Evolutionary conservation across 2,329 filamentous ascomycete genomes (phyloP).

Genomic region (Talaromyces rugulosus): DNA sequence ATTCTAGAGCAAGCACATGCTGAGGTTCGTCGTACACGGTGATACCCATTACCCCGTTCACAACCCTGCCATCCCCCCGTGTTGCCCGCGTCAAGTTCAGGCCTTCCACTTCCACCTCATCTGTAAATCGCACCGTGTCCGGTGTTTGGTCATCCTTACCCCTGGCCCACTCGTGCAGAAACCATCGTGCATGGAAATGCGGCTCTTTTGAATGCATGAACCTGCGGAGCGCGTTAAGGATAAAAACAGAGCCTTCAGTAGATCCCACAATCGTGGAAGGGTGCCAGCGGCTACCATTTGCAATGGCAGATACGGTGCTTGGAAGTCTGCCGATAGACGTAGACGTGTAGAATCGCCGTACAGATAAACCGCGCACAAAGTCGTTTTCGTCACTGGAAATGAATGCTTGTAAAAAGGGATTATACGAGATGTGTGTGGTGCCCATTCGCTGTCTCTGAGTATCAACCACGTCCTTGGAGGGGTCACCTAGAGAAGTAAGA

Average conservation of each 20-base stretch:
- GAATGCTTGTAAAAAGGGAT: conserved; percentile 52
- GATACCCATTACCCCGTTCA: conserved; percentile 30
- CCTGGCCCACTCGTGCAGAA: conserved; percentile 52
- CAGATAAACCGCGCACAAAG: conserved; percentile 44
- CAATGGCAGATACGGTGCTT: conserved; percentile 30
- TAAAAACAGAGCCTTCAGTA: conserved; percentile 48
- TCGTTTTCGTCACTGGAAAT: conserved; percentile 54
- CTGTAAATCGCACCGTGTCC: conserved; percentile 40
- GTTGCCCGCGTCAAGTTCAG: conserved; percentile 28
- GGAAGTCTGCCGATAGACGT: conserved; percentile 46
- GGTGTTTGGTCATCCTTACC: conserved; percentile 22
- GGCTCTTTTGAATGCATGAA: conserved; percentile 48
- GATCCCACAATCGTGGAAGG: conserved; percentile 51
- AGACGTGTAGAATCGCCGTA: conserved; percentile 51
- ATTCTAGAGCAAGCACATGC: conserved; percentile 58
- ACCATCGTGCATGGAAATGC: conserved; percentile 55
- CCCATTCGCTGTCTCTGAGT: conserved; percentile 49
- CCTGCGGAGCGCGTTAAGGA: conserved; percentile 50
- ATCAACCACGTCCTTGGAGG: conserved; percentile 40
- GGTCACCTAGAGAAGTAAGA: conserved; percentile 52
- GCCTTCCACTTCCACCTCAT: conserved; percentile 40
- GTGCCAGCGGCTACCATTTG: conserved; percentile 42
- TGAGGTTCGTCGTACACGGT: conserved; percentile 60
- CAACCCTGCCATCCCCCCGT: conserved; percentile 26
- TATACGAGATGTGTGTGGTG: conserved; percentile 48